phyloP scores from a whole-genome alignment of 1,284 basidiomycete species.

The Trichosporon faecale region DNA sequence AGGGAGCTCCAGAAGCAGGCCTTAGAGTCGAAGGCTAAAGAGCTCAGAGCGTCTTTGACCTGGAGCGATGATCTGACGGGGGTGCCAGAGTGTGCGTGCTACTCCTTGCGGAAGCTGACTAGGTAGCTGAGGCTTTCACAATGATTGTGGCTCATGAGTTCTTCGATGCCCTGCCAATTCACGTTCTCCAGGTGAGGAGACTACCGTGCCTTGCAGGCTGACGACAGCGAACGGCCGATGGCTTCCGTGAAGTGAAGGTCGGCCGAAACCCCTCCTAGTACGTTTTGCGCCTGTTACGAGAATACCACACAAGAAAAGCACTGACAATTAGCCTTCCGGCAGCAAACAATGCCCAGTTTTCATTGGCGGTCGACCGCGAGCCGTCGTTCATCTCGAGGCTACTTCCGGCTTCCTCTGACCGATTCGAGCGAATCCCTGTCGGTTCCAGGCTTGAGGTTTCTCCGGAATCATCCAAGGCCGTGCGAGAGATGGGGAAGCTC shows the following conservation, averaged over 20 bases:
- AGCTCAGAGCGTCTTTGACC: conserved; percentile 52
- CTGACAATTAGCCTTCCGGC: conserved; percentile 18
- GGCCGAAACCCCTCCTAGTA: conserved; percentile 53
- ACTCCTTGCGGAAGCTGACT: no score
- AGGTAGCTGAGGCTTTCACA: conserved; percentile 63
- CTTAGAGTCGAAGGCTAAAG: conserved; percentile 49
- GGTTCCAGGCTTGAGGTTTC: conserved; percentile 77
- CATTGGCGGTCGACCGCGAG: conserved; percentile 64
- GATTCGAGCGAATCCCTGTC: conserved; percentile 64
- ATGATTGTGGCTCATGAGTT: conserved; percentile 94
- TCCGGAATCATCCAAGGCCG: conserved; percentile 65
- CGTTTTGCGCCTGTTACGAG: no score
- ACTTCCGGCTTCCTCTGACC: conserved; percentile 65
- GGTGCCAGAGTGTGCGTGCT: conserved; percentile 55
- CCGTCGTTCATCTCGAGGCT: conserved; percentile 66
- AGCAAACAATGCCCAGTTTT: conserved; percentile 53
- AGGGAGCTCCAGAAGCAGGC: conserved; percentile 63
- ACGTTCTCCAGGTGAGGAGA: conserved; percentile 71
- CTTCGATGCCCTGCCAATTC: conserved; percentile 93
- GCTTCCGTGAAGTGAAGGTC: conserved; percentile 85
- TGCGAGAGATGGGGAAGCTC: conserved; percentile 64
- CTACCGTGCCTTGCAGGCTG: background rate
- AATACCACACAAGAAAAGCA: background rate
- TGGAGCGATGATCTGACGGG: conserved; percentile 78
- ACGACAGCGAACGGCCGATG: conserved; percentile 67